phyloP scores from a whole-genome alignment of 352 stramenopile genomes.

The Phytopythium montanum region DNA sequence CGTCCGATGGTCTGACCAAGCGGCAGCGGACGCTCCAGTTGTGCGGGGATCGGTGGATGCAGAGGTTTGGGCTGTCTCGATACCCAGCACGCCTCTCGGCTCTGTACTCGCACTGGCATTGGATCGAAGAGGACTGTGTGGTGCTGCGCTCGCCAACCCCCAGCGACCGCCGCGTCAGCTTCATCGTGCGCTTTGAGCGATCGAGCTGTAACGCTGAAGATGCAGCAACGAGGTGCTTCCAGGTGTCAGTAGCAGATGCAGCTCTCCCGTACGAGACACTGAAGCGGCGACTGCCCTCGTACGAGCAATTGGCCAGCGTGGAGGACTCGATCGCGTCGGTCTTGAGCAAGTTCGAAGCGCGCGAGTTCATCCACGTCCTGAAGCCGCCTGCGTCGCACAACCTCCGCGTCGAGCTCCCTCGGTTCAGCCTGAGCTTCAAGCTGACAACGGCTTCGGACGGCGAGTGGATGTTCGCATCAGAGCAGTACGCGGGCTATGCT shows the following conservation, averaged over 20 bases:
- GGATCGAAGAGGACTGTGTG: slow-evolving; percentile 35
- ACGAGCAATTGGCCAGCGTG: slow-evolving; percentile 21
- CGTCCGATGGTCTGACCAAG: slow-evolving; percentile 1
- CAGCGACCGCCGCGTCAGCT: slow-evolving; percentile 16
- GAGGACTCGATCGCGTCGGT: slow-evolving; percentile 11
- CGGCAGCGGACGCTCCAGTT: slow-evolving; percentile 25
- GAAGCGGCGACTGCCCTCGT: slow-evolving; percentile 9
- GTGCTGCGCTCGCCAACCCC: slow-evolving; percentile 26
- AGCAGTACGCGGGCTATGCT: slow-evolving; percentile 36
- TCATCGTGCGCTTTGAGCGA: slow-evolving; percentile 13
- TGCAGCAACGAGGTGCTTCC: slow-evolving; percentile 17
- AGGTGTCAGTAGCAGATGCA: slow-evolving; percentile 28
- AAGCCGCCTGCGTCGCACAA: background rate
- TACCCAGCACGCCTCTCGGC: slow-evolving; percentile 25
- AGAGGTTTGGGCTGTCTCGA: slow-evolving; percentile 7
- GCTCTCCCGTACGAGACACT: slow-evolving; percentile 13
- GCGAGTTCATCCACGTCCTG: slow-evolving; percentile 29
- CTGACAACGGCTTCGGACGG: slow-evolving; percentile 5
- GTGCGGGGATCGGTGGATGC: slow-evolving; percentile 23
- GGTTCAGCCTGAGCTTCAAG: slow-evolving; percentile 36
- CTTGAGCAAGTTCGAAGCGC: slow-evolving; percentile 41
- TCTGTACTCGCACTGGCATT: slow-evolving; percentile 52
- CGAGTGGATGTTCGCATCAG: slow-evolving; percentile 17
- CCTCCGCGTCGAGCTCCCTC: slow-evolving; percentile 38
- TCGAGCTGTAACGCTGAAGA: background rate